phyloP scores from a whole-genome alignment of 2,329 filamentous ascomycete species.

The Triangularia verruculosa region DNA sequence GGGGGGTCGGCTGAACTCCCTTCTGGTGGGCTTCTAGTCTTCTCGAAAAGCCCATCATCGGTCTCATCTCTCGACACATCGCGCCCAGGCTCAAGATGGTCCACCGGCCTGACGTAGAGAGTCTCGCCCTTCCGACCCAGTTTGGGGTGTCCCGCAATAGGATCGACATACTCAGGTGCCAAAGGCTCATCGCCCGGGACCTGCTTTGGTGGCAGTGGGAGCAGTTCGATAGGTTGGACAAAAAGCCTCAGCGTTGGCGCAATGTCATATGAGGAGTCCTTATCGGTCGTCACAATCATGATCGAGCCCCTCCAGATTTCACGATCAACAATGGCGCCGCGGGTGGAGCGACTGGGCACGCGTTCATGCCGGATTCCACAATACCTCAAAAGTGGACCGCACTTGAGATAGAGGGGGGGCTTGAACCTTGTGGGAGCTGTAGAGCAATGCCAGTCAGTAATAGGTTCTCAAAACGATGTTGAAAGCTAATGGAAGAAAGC shows the following conservation, averaged over 20 bases:
- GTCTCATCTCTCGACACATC: constrained; percentile 79
- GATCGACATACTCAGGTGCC: constrained; percentile 81
- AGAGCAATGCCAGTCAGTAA: constrained; percentile 16
- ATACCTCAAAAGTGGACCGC: constrained; percentile 86
- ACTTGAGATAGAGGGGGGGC: constrained; percentile 80
- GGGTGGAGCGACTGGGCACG: constrained; percentile 38
- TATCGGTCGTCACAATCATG: constrained; percentile 91
- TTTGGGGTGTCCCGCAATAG: constrained; percentile 83
- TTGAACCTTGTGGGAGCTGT: constrained; percentile 69
- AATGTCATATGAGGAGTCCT: constrained; percentile 76
- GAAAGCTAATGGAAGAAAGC: background rate
- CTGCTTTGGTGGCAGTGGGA: constrained; percentile 72
- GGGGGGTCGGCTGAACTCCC: constrained; percentile 48
- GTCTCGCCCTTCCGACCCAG: constrained; percentile 80
- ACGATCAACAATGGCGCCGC: constrained; percentile 47
- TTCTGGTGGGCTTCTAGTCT: constrained; percentile 54
- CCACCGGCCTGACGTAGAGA: constrained; percentile 84
- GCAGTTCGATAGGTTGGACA: constrained; percentile 76
- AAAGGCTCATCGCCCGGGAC: constrained; percentile 62
- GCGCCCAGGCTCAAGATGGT: constrained; percentile 72
- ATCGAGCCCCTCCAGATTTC: constrained; percentile 91
- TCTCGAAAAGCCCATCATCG: constrained; percentile 79
- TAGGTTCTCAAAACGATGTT: background rate
- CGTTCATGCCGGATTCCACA: constrained; percentile 73
- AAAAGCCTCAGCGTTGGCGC: constrained; percentile 80